Evolutionary conservation across 2,329 filamentous ascomycete genomes (phyloP).

Genomic region (Diaporthe vaccinii): DNA sequence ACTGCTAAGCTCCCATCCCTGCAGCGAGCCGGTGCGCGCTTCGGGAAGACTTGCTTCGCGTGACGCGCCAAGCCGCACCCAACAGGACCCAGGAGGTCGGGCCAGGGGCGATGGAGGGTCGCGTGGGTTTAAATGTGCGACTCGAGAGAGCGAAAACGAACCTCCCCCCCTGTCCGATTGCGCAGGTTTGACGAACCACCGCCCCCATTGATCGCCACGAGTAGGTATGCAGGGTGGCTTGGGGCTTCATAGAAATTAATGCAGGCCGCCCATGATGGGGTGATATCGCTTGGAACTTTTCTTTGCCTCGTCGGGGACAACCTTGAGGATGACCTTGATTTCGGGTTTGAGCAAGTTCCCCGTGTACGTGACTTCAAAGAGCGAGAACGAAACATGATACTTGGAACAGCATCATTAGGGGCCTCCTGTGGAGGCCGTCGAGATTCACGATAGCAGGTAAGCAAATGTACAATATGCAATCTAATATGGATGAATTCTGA

Average conservation of each 20-base stretch:
- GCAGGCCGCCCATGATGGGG: conserved; percentile 13
- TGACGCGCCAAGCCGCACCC: conserved; percentile 22
- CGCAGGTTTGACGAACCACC: conserved; percentile 10
- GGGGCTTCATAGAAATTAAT: not conserved
- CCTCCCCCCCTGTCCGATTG: not conserved
- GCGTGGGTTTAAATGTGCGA: conserved; percentile 22
- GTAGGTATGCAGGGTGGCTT: conserved; percentile 8
- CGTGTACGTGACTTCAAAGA: conserved; percentile 2
- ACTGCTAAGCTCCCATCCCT: conserved; percentile 33
- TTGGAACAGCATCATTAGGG: not conserved
- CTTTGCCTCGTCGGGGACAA: not conserved
- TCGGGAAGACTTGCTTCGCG: conserved; percentile 32
- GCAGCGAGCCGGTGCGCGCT: conserved; percentile 11
- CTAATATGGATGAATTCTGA: not conserved
- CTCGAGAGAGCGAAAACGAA: conserved; percentile 38
- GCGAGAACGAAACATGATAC: conserved; percentile 16
- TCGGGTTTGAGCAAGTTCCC: not conserved
- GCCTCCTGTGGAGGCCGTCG: not conserved
- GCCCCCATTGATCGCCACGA: conserved; percentile 22
- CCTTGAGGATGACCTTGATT: conserved; percentile 11
- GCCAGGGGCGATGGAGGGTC: conserved; percentile 29
- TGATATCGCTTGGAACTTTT: conserved; percentile 11
- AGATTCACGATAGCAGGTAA: not conserved
- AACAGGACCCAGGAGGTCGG: conserved; percentile 7
- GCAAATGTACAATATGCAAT: not conserved